Evolutionary conservation across 208 protist genomes (phyloP), one percentile per base, ranked within the genome.

Genomic region (Leishmania arabica): DNA sequence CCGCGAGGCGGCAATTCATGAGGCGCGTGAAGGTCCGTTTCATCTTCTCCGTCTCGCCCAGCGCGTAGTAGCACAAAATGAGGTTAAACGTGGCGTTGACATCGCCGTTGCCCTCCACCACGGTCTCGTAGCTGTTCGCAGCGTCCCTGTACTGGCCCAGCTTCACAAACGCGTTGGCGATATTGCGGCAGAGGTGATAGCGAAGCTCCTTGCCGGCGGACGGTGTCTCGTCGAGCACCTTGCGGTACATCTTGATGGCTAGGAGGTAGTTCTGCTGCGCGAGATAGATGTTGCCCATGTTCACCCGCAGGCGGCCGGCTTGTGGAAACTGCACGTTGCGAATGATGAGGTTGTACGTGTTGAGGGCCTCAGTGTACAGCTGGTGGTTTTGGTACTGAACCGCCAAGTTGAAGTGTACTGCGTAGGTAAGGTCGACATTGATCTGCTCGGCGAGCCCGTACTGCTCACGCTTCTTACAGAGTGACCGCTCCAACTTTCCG

Each of bases 261-360:
- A 97, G 83, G 21, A 97, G 87, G 86, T 99, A 99, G 81, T 99
- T 98, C 75, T 98, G 95, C 91, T 99, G 96, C 60, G 97, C 95
- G 71, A 95, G 98, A 89, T 99, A 99, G 74, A 99, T 99, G 95
- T 99, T 99, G 80, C 99, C 99, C 92, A 99, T 99, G 88, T 99
- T 99, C 51, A 99, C 98, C 31, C 98, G 95, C 74, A 99, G 92
- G 37, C 98, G 94, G 31, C 96, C 90, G 3, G 90, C 90, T 79
- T 99, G 92, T 24, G 94, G 91, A 85, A 98, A 99, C 81, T 99
- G 94, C 73, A 98, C 96, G 88, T 99, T 99, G 81, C 95, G 96
- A 34, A 99, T 95, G 80, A 99, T 99, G 54, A 98, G 77, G 58
- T 91, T 93, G 92, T 99, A 99, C 60, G 96, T 98, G 87, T 98